Evolutionary conservation across 2,329 filamentous ascomycete species (phyloP), one percentile per base, ranked within the genome.

Genomic region (Biscogniauxia marginata): DNA sequence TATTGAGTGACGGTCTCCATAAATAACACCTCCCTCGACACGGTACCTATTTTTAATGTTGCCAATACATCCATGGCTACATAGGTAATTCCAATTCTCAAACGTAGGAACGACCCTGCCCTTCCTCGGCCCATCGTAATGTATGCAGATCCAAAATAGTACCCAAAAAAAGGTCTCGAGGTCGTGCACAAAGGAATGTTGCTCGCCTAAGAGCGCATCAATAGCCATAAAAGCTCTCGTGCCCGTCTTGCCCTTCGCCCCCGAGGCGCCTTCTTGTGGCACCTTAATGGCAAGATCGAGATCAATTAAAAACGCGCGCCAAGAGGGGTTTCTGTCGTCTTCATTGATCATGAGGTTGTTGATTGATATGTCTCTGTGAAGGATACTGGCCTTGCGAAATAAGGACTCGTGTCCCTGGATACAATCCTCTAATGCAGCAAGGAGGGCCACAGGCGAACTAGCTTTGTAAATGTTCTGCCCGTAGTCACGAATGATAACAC

Each of bases 201-300:
- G 45, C 18, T 46, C 18, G 5, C 45, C 45, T 22, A 16, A 20
- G 18, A 24, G 46, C 9, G 18, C 18, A 39, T 48, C n/a, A 30
- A 50, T 24, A 6, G 24, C 24, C 24, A 25, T 25, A 25, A 25
- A 34, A 16, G 67, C 71, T 59, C 62, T 62, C 4, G 71, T 77
- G 34, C 73, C 70, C 11, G 71, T 75, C 58, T 71, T 75, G 11
- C 69, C 65, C 55, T 57, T 67, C 16, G 71, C 70, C 46, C 70
- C 71, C 8, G 65, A 73, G 46, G 65, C 45, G 9, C 39, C 4
- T 56, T 69, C 64, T 30, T 69, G 65, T 30, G 72, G 21, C 30
- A 62, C 62, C 49, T 65, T 70, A 52, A 75, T 70, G 3, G 61
- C 61, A 20, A 61, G 49, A 23, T 63, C 54, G 0, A 61, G 50